Percentiles rank a stretch among this genome's conserved stretches.
These are phyloP conservation scores for Gnomoniopsis sp. DNA, from an alignment of 2,329 filamentous ascomycete genomes.

Conservation along the genomic window DNA sequence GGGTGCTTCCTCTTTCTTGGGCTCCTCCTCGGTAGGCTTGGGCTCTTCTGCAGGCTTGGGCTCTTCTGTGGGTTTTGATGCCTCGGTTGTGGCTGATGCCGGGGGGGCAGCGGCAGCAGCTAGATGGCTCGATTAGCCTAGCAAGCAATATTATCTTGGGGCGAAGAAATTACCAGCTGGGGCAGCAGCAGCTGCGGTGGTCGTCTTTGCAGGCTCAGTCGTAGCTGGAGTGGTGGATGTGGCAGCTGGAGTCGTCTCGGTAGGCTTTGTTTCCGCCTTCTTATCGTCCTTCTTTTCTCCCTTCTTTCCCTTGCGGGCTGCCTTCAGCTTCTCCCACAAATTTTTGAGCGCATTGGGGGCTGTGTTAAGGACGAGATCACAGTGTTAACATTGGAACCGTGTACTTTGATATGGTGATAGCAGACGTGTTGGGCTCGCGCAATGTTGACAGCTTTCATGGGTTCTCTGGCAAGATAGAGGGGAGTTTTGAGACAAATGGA, in stretches of 20 bases:
- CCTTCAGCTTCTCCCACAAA: slow-evolving; percentile 54
- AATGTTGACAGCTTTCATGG: neutral
- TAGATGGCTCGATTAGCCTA: neutral
- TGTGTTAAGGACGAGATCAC: slow-evolving; percentile 22
- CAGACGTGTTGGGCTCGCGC: neutral
- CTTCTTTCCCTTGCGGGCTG: slow-evolving; percentile 47
- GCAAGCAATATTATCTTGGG: neutral
- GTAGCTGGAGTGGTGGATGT: slow-evolving; percentile 22
- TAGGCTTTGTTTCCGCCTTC: slow-evolving; percentile 21
- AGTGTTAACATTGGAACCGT: slow-evolving; percentile 19
- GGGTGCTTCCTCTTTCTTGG: slow-evolving; percentile 22
- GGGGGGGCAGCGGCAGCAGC: slow-evolving; percentile 21
- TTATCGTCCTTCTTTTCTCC: slow-evolving; percentile 40
- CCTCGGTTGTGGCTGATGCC: slow-evolving; percentile 11
- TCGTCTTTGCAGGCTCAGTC: slow-evolving; percentile 33
- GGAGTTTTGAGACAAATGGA: neutral
- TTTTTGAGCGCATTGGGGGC: slow-evolving; percentile 50
- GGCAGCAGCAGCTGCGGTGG: slow-evolving; percentile 29
- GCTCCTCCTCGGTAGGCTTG: slow-evolving; percentile 23
- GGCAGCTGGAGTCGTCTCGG: slow-evolving; percentile 28
- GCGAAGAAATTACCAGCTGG: slow-evolving; percentile 26
- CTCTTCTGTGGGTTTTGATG: slow-evolving; percentile 10
- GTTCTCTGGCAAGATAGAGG: neutral
- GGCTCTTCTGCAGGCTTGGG: slow-evolving; percentile 20
- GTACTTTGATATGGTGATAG: neutral